These are phyloP conservation scores for Aspergillus taichungensis DNA, from an alignment of 495 filamentous ascomycete species.

Conservation along the genomic window DNA sequence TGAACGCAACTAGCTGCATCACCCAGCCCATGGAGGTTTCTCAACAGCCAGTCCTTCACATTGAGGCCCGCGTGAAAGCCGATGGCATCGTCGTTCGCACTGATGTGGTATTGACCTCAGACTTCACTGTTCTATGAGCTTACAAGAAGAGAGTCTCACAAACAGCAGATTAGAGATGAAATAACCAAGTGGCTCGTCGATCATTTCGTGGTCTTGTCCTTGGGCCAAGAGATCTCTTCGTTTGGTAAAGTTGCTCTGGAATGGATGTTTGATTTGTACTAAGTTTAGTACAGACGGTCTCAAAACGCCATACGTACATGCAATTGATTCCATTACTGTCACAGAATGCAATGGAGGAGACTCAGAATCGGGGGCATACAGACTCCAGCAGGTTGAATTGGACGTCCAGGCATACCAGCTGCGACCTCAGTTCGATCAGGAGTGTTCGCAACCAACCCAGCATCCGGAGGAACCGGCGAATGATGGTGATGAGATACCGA, in stretches of 20 bases:
- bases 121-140: background rate
- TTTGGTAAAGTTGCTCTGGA: conserved; percentile 6
- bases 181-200: conserved; percentile 16
- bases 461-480: conserved; percentile 4
- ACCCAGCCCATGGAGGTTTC: background rate
- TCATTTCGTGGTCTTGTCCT: conserved; percentile 10
- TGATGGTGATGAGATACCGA: conserved; percentile 4
- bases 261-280: background rate
- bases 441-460: conserved; percentile 6
- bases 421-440: conserved; percentile 3
- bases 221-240: conserved; percentile 12
- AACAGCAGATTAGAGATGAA: conserved; percentile 12
- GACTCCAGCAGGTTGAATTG: conserved; percentile 12
- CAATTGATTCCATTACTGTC: conserved; percentile 12
- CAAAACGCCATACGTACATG: conserved; percentile 8
- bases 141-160: background rate
- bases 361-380: conserved; percentile 8
- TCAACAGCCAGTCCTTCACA: conserved; percentile 13
- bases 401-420: conserved; percentile 18
- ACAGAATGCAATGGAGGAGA: conserved; percentile 11
- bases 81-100: conserved; percentile 13
- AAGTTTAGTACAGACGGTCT: conserved; percentile 6
- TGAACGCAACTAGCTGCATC: too few relatives aligned
- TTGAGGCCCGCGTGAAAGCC: conserved; percentile 16
- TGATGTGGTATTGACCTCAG: conserved; percentile 13